Evolutionary conservation across 2,329 filamentous ascomycete genomes (phyloP), one percentile per base, ranked within the genome.

Genomic region (Escovopsis sp.): DNA sequence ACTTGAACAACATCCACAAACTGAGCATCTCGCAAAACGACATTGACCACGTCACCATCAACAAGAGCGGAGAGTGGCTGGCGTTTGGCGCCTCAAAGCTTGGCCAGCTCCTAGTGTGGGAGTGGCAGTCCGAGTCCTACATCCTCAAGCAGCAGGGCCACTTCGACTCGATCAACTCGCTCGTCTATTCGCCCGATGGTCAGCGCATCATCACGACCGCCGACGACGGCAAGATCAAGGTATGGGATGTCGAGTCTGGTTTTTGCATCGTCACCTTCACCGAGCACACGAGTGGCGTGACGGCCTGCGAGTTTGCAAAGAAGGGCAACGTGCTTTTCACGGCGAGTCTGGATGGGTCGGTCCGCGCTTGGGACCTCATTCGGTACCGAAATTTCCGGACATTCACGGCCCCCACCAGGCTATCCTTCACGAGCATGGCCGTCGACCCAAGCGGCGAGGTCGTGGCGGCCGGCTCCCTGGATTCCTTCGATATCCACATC

Each of bases 101-200:
- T 5, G 93, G 93, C 1, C 91, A 98, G 58, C 70, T 98, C n/a
- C 67, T 98, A 4, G 91, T 98, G 4, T 98, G 91, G 91, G 91
- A 98, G 60, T 98, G 93, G 88, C 89, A 96, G 59, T 98, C 91
- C 0, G 93, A 98, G 62, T 96, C 89, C 6, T 98, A 98, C 61
- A 93, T 98, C 45, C 69, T 98, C 39, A 98, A 98, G 64, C 91
- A 98, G 57, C 91, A 96, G 61, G 91, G 89, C 0, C 91, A 98
- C 62, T 88, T 94, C 50, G 91, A 98, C 59, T 83, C 86, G 2
- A 88, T 96, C 76, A 96, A 96, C 61, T 76, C 87, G 1, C 70
- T 98, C 4, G 82, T 84, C 8, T 98, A 96, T 62, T 89, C 91
- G 5, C 88, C 91, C 0, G 89, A 95, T 55, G 89, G 91, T 4